Evolutionary conservation across 768 basidiomycete species (phyloP), one percentile per base, ranked within the genome.

Genomic region (Phlegmacium glaucopus): DNA sequence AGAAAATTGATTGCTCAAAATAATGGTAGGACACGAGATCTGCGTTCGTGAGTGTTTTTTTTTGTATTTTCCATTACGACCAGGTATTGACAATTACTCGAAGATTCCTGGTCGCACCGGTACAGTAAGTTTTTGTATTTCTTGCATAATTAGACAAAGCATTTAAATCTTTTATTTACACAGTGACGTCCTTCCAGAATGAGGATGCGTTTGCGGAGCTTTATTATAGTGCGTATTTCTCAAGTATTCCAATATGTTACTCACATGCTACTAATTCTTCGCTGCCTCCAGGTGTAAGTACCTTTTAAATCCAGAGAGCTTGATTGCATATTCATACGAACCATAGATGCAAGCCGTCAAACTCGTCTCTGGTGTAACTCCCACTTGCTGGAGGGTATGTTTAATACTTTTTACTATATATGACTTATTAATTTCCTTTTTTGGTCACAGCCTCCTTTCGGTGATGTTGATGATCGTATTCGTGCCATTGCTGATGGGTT

Each of bases 381-480:
- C 80, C 1, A 82, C 72, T 1, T 82, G 76, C 56, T 83, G 80
- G 83, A 69, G 79, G 54, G 79, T 80, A 50, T 39, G 72, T 66
- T 34, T 4, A 34, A 13, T 44, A 12, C 12, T 13, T 10, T 17
- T 40, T 32, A 6, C 38, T n/a, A 37, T 27, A 35, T 29, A 27
- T 34, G 43, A 11, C 13, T n/a, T 8, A 11, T 10, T 38, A 27
- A 9, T 27, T 29, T 44, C 16, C 16, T 41, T 41, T 16, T 44
- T 42, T 26, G 2, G 32, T 22, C 30, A 15, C 48, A 80, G 78
- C 82, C 83, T 28, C 83, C 83, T 1, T 84, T 68, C 51, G 84
- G 83, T 39, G 83, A 85, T 49, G 68, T 85, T 15, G 90, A 92
- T 36, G 83, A 85, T 64, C 85, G 90, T 43, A 80, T 91, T 36